Percentiles rank a stretch among this genome's conserved stretches.
These are phyloP conservation scores for Xylariomycetidae sp. DNA, from an alignment of 2,329 filamentous ascomycete species.

Conservation along the genomic window DNA sequence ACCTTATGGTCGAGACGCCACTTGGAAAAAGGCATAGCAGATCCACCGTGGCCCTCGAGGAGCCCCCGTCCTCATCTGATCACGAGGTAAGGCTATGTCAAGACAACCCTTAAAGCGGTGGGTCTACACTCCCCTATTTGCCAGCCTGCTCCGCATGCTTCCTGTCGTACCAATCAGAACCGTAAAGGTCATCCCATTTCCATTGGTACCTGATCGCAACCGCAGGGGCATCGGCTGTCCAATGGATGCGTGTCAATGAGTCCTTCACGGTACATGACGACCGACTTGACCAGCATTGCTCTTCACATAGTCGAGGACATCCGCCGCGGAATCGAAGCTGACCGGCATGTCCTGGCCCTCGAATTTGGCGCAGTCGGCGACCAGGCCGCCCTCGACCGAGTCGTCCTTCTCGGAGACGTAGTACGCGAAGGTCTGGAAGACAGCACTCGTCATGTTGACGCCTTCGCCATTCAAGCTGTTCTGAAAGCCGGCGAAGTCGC, in stretches of 20 bases:
- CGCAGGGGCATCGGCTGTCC: no score
- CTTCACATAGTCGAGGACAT: slow-evolving; percentile 11
- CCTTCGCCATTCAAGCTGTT: slow-evolving; percentile 6
- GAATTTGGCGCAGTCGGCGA: slow-evolving; percentile 9
- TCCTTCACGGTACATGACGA: slow-evolving; percentile 1
- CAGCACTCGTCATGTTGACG: slow-evolving; percentile 11
- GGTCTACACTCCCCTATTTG: no score
- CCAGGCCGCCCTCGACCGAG: slow-evolving; percentile 9
- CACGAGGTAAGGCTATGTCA: no score
- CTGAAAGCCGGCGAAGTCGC: slow-evolving; percentile 1
- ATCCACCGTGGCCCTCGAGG: slow-evolving; percentile 11
- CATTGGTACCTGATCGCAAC: no score
- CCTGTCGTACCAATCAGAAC: no score
- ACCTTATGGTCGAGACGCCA: slow-evolving; percentile 11
- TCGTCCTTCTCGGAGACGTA: slow-evolving; percentile 8
- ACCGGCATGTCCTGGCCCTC: slow-evolving; percentile 10
- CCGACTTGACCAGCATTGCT: slow-evolving; percentile 13
- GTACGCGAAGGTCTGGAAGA: slow-evolving; percentile 10
- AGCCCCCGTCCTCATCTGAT: slow-evolving; percentile 6
- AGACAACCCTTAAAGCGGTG: no score
- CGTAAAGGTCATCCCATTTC: no score
- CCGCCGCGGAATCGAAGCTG: slow-evolving; percentile 5
- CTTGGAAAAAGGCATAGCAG: slow-evolving; percentile 9
- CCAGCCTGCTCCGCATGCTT: no score
- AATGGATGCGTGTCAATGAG: no score